These are phyloP conservation scores for Forsythia viridissima DNA, from an alignment of 257 asterid species.

Conservation along the genomic window DNA sequence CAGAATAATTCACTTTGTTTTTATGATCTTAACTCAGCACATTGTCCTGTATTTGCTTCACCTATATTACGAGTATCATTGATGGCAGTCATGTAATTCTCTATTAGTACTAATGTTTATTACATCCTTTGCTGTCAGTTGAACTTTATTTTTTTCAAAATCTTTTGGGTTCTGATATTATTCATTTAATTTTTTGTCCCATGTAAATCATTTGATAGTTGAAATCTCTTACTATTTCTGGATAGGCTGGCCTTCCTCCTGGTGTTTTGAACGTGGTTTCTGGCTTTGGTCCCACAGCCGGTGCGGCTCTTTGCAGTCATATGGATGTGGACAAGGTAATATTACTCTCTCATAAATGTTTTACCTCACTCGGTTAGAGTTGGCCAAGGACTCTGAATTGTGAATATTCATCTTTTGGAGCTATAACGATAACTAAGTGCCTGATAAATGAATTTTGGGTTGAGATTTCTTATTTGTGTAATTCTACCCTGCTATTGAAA, in stretches of 20 bases:
- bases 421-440: not conserved
- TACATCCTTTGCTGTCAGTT: not conserved
- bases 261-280: slow-evolving; percentile 89
- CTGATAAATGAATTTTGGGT: not conserved
- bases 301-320: slow-evolving; percentile 92
- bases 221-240: slow-evolving; percentile 15
- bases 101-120: not conserved
- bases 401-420: not conserved
- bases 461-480: not conserved
- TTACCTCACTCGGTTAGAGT: not conserved
- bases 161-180: not conserved
- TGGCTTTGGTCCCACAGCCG: slow-evolving; percentile 94
- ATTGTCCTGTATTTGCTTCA: not conserved
- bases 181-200: too few species aligned
- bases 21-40: not conserved
- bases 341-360: not conserved
- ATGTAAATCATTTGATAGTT: slow-evolving; percentile 1
- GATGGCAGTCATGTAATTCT: not conserved
- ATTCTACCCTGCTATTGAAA: not conserved
- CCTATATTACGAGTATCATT: not conserved
- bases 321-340: slow-evolving; percentile 99
- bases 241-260: slow-evolving; percentile 94
- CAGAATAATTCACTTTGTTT: not conserved
- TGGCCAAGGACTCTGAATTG: not conserved
- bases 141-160: not conserved